phyloP scores from a whole-genome alignment of 148 eudicot genomes.

The Cornus kousa region DNA sequence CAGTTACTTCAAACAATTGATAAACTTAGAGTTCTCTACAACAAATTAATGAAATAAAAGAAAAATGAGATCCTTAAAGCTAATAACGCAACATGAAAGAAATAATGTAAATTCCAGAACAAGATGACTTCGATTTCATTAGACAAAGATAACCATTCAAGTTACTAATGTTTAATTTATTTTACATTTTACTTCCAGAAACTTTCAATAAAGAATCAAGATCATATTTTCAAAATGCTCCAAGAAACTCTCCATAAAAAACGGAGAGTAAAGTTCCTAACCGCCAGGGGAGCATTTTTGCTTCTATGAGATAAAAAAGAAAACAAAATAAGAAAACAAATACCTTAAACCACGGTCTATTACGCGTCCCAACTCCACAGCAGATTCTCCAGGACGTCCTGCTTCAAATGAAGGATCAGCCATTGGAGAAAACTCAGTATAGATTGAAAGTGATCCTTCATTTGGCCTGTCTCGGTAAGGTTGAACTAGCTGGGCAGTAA shows the following conservation, averaged over 20 bases:
- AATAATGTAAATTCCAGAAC: background rate
- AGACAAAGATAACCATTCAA: too few species aligned
- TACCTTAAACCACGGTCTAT: slow-evolving; percentile 94
- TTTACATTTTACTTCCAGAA: background rate
- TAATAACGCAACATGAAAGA: background rate
- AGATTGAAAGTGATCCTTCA: slow-evolving; percentile 81
- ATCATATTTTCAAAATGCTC: background rate
- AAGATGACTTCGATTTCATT: background rate
- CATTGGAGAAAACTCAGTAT: slow-evolving; percentile 91
- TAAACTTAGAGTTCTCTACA: too few species aligned
- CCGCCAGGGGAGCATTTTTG: background rate
- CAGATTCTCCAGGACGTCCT: slow-evolving; percentile 80
- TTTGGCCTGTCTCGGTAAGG: slow-evolving; percentile 85
- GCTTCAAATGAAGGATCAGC: slow-evolving; percentile 92
- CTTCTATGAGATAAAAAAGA: background rate
- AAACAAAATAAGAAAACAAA: background rate
- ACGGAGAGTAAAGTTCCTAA: background rate
- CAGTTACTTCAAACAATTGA: background rate
- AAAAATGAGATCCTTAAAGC: too few species aligned
- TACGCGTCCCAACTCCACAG: slow-evolving; percentile 88
- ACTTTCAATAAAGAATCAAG: background rate
- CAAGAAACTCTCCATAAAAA: slow-evolving; percentile 10
- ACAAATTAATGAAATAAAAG: background rate
- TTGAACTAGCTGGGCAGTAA: slow-evolving; percentile 74
- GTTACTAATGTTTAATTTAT: background rate